These are phyloP conservation scores for Ogataea nakhonphanomensis DNA, from an alignment of 805 yeast genomes.

Conservation along the genomic window DNA sequence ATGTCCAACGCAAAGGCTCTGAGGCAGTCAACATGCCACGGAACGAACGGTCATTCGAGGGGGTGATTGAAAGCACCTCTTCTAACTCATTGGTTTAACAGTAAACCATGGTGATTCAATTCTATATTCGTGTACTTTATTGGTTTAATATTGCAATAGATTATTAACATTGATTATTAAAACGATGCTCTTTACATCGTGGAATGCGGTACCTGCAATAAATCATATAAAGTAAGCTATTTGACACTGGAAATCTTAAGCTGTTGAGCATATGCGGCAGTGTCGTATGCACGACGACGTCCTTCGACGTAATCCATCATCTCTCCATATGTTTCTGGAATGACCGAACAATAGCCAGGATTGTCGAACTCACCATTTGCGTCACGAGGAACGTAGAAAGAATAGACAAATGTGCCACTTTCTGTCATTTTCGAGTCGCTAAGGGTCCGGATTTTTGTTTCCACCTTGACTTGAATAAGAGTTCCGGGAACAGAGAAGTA, in stretches of 20 bases:
- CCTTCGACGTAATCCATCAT: constrained; percentile 92
- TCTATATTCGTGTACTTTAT: constrained; percentile 1
- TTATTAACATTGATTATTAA: too few relatives aligned
- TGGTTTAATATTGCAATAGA: neutral
- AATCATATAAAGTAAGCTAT: constrained; percentile 1
- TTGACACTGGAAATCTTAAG: constrained; percentile 29
- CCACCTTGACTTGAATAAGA: constrained; percentile 84
- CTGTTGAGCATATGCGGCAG: constrained; percentile 62
- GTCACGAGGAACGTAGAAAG: constrained; percentile 78
- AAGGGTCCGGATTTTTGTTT: constrained; percentile 69
- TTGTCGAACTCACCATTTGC: constrained; percentile 35
- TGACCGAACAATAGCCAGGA: constrained; percentile 69
- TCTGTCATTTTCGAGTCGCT: constrained; percentile 50
- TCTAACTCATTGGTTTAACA: constrained; percentile 13
- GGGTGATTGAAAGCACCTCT: constrained; percentile 21
- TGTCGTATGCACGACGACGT: constrained; percentile 82
- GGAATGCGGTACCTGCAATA: neutral
- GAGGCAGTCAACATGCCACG: constrained; percentile 36
- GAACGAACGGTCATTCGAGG: constrained; percentile 20
- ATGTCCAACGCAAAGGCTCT: constrained; percentile 44
- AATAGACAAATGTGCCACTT: constrained; percentile 85
- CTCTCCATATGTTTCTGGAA: constrained; percentile 85
- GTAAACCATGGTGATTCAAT: constrained; percentile 3
- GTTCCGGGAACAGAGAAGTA: constrained; percentile 79
- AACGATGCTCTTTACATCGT: neutral